A percentile compares a stretch with the other conserved stretches of the same genome.
Evolutionary conservation across 768 basidiomycete species (phyloP).

Genomic region (Amanita inopinata): DNA sequence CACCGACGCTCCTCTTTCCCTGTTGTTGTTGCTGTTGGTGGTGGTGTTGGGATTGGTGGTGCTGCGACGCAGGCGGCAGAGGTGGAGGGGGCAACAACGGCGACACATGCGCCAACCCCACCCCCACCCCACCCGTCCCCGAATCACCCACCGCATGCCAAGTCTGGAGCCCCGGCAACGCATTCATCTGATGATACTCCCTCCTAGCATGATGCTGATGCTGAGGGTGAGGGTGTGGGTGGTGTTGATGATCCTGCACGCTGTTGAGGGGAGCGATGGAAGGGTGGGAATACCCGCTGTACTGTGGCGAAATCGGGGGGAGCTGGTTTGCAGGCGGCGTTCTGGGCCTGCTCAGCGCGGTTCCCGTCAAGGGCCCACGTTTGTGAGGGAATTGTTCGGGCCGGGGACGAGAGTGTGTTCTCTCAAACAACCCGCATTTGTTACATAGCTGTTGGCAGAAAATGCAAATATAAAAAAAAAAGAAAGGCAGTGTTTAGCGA

Average conservation of each 20-base stretch:
- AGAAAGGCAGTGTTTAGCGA: conserved; percentile 2
- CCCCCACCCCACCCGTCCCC: no score
- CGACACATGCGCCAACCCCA: background rate
- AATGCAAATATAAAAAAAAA: conserved; percentile 18
- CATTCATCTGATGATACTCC: conserved; percentile 16
- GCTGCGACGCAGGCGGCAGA: no score
- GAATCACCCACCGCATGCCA: conserved; percentile 27
- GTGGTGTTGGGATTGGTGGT: no score
- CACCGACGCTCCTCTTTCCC: no score
- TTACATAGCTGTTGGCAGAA: conserved; percentile 34
- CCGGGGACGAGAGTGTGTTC: conserved; percentile 69
- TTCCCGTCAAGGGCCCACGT: conserved; percentile 53
- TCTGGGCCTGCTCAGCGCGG: conserved; percentile 35
- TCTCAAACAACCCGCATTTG: conserved; percentile 76
- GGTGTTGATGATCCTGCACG: conserved; percentile 9
- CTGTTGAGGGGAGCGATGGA: conserved; percentile 34
- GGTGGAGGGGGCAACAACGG: background rate
- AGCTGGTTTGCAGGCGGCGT: conserved; percentile 35
- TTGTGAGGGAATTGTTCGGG: conserved; percentile 80
- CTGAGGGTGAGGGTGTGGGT: conserved; percentile 6
- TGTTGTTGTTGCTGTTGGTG: no score
- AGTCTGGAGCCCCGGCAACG: conserved; percentile 37
- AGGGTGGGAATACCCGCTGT: conserved; percentile 44
- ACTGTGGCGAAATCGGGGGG: conserved; percentile 38
- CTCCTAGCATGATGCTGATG: conserved; percentile 9